phyloP scores from a whole-genome alignment of 2,329 filamentous ascomycete genomes.

The Hortaea werneckii region DNA sequence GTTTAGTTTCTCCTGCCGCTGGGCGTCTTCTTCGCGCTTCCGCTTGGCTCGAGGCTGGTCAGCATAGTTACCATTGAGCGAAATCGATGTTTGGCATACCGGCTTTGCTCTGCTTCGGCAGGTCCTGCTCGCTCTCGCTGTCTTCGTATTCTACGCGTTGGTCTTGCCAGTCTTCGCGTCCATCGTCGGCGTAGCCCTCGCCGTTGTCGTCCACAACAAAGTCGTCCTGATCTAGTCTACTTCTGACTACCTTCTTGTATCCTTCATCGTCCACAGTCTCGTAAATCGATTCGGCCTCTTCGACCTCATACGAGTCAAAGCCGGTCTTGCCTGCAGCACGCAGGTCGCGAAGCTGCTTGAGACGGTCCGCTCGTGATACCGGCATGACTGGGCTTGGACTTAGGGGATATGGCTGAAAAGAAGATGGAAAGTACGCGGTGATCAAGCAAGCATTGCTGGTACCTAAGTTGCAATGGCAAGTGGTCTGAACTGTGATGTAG shows the following conservation, averaged over 20 bases:
- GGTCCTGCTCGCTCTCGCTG: slow-evolving; percentile 66
- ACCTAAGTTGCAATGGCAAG: not conserved
- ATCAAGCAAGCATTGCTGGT: not conserved
- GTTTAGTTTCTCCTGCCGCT: slow-evolving; percentile 77
- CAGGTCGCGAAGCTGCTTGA: slow-evolving; percentile 72
- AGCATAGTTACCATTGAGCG: not conserved
- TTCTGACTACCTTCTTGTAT: slow-evolving; percentile 91
- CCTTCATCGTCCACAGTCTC: slow-evolving; percentile 94
- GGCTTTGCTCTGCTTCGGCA: slow-evolving; percentile 48
- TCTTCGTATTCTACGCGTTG: slow-evolving; percentile 51
- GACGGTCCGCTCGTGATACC: slow-evolving; percentile 22
- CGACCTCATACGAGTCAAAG: slow-evolving; percentile 75
- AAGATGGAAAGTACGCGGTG: not conserved
- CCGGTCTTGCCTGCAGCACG: slow-evolving; percentile 85
- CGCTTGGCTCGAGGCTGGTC: slow-evolving; percentile 55
- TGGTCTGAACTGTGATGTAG: too few relatives aligned
- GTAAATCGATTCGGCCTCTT: slow-evolving; percentile 76
- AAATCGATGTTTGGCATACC: slow-evolving; percentile 30
- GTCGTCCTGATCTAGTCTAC: slow-evolving; percentile 83
- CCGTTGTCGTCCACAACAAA: slow-evolving; percentile 99
- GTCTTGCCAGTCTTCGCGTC: slow-evolving; percentile 86
- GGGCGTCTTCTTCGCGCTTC: slow-evolving; percentile 76
- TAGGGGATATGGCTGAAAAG: not conserved
- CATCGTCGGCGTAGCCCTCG: slow-evolving; percentile 92
- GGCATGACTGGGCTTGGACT: slow-evolving; percentile 14